These are phyloP conservation scores for Phaeomoniella chlamydospora DNA, from an alignment of 2,329 filamentous ascomycete species.

Conservation along the genomic window DNA sequence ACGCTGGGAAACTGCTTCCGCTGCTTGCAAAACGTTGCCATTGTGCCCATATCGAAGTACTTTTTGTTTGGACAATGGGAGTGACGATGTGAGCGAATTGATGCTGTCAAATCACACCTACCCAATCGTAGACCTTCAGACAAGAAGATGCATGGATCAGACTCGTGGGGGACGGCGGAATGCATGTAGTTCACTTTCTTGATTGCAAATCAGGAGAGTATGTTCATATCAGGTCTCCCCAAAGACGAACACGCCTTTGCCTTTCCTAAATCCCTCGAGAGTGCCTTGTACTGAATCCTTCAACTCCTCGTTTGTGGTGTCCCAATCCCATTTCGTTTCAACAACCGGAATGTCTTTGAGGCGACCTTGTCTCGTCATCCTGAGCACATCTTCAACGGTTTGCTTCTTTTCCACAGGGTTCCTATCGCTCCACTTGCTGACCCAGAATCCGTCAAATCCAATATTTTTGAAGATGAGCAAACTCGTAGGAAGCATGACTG, in stretches of 20 bases:
- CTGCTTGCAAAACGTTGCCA: too few relatives aligned
- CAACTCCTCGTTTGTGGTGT: conserved; percentile 56
- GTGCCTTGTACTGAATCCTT: conserved; percentile 67
- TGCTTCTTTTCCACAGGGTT: conserved; percentile 59
- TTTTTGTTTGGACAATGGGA: too few relatives aligned
- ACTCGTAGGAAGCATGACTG: conserved; percentile 64
- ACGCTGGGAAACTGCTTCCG: too few relatives aligned
- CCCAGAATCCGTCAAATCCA: conserved; percentile 85
- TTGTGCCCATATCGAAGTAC: too few relatives aligned
- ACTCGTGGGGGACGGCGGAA: too few relatives aligned
- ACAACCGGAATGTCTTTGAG: conserved; percentile 78
- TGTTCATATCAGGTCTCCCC: conserved; percentile 21
- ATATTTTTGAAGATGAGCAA: conserved; percentile 90
- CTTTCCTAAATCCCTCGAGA: conserved; percentile 66
- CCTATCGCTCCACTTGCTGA: conserved; percentile 72
- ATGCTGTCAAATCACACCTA: too few relatives aligned
- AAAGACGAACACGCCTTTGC: conserved; percentile 86
- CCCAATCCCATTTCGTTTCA: conserved; percentile 68
- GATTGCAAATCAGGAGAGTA: too few relatives aligned
- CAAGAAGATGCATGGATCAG: too few relatives aligned
- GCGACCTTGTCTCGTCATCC: conserved; percentile 56
- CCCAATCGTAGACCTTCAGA: too few relatives aligned
- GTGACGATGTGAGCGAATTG: too few relatives aligned
- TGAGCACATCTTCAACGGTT: conserved; percentile 74
- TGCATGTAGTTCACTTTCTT: too few relatives aligned